Conservation (phyloP, 768 basidiomycete genomes). For the Suillus alpinus region DNA sequence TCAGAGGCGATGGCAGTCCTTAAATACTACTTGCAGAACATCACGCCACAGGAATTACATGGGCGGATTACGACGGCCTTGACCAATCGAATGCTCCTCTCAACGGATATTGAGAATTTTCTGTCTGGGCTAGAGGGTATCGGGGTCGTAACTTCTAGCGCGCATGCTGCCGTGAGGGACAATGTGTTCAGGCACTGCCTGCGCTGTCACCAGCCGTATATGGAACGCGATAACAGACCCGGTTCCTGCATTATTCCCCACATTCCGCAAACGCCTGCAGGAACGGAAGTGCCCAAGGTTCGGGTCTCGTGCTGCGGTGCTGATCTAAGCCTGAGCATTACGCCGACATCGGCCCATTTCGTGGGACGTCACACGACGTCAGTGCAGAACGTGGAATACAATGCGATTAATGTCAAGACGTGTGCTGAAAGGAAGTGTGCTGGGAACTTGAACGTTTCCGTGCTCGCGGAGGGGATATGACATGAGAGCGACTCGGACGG, state of each 20-base stretch:
- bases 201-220: conserved; percentile 18
- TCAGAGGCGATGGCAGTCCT: conserved; percentile 14
- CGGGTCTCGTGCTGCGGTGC: background rate
- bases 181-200: conserved; percentile 18
- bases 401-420: conserved; percentile 1
- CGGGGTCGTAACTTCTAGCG: conserved; percentile 10
- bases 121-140: conserved; percentile 11
- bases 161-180: conserved; percentile 8
- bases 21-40: conserved; percentile 16
- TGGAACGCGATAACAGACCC: conserved; percentile 21
- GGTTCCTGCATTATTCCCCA: conserved; percentile 13
- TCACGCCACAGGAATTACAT: conserved; percentile 15
- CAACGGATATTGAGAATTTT: conserved; percentile 13
- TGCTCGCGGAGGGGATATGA: background rate
- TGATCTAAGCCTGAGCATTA: too few species aligned
- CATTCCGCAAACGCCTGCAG: background rate
- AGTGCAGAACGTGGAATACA: conserved; percentile 1
- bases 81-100: conserved; percentile 1
- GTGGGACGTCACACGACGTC: background rate
- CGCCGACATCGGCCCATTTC: background rate
- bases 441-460: background rate
- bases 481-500: background rate
- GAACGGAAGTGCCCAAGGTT: background rate
- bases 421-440: background rate
- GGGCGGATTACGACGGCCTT: conserved; percentile 4